Percentiles rank a stretch among this genome's conserved stretches.
phyloP scores from a whole-genome alignment of 2,329 filamentous ascomycete species.

The Pseudogymnoascus sp. region DNA sequence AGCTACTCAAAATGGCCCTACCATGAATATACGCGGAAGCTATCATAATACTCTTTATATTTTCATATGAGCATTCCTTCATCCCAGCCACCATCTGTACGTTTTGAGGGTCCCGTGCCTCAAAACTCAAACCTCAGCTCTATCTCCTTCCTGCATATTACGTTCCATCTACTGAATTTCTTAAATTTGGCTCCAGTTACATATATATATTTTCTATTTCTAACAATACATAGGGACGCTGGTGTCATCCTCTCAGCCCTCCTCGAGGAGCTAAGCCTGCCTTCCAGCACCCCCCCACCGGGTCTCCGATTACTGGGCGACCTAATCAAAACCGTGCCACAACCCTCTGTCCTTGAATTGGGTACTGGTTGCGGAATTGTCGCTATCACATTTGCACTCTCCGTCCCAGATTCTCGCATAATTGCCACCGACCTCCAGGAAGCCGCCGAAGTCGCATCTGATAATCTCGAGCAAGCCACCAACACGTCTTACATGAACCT shows the following conservation, averaged over 20 bases:
- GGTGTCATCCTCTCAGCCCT: conserved; percentile 32
- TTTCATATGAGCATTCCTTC: not conserved
- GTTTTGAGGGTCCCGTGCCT: not conserved
- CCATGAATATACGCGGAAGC: not conserved
- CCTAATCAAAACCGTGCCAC: not conserved
- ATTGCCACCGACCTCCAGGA: conserved; percentile 60
- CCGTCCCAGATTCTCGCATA: conserved; percentile 32
- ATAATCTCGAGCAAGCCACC: conserved; percentile 35
- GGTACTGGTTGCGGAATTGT: conserved; percentile 64
- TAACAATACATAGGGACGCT: conserved; percentile 30
- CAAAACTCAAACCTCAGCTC: not conserved
- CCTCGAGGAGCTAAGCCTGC: conserved; percentile 16
- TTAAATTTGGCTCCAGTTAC: not conserved
- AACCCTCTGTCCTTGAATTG: conserved; percentile 52
- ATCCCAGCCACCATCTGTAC: not conserved
- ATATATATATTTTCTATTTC: conserved; percentile 18
- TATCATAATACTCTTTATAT: not conserved
- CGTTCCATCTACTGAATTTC: not conserved
- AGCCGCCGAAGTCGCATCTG: conserved; percentile 51
- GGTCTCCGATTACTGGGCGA: not conserved
- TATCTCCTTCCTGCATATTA: not conserved
- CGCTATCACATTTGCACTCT: conserved; percentile 50
- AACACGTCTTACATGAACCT: conserved; percentile 38
- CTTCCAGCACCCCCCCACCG: not conserved
- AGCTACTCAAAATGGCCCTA: too few relatives aligned